Evolutionary conservation across 1,284 basidiomycete species (phyloP), one percentile per base, ranked within the genome.

Genomic region (Fomitopsis palustris): DNA sequence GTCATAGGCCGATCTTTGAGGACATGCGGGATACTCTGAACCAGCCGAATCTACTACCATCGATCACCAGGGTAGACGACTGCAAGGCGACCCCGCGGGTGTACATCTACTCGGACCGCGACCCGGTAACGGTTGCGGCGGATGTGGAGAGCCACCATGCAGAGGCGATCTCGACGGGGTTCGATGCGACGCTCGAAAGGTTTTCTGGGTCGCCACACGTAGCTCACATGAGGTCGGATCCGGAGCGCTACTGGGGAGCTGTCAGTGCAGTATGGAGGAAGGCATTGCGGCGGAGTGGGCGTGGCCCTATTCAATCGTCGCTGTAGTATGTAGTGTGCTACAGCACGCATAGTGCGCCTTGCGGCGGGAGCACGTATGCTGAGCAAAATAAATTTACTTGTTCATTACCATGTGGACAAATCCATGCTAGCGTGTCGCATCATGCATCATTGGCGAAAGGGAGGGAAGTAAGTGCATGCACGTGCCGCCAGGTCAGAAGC

Each of bases 121-220:
- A 63, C 42, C 3, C 23, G 21, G 45, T 61, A 23, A 56, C 55
- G 31, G 12, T 25, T 4, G 56, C 54, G 10, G 3, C 21, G 17
- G 47, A 56, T 29, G 62, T 63, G 8, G 59, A 53, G 23, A 43
- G 41, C 16, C 62, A 63, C 38, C 38, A 54, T 7, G 33, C 43
- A 25, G 51, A 55, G 19, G 59, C 56, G 4, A 42, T 35, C 4
- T 31, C 51, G 16, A 25, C 43, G 31, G 51, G 62, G n/a, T 58
- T 63, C 38, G 59, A 63, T 25, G 62, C 58, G n/a, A 49, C 51
- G n/a, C 53, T 63, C 6, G 62, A 63, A 39, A 35, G 54, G 47
- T 63, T 61, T 31, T n/a, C 21, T n/a, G 49, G 39, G 0, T 57
- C 59, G 1, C n/a, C 41, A 14, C 62, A 63, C 39, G 60, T 60